These are phyloP conservation scores for Leishmania major DNA, from an alignment of 208 protist species.

Conservation along the genomic window DNA sequence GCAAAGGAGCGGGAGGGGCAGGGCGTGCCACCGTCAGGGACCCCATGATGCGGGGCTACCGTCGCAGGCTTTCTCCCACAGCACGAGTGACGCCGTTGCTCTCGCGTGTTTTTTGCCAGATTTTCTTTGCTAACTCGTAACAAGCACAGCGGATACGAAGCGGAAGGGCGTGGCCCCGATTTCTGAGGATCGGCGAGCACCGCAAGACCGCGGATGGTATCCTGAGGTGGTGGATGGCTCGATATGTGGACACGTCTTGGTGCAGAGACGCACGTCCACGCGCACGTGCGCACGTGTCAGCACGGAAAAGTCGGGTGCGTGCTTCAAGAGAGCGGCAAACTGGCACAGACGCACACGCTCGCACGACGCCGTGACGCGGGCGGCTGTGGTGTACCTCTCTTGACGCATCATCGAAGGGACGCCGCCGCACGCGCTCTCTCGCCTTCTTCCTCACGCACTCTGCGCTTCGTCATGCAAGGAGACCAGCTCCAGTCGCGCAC, in stretches of 20 bases:
- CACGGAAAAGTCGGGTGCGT: background rate
- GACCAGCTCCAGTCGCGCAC: background rate
- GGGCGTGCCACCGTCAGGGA: slow-evolving; percentile 2
- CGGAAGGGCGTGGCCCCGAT: background rate
- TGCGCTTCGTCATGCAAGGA: background rate
- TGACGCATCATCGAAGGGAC: background rate
- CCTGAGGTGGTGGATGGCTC: background rate
- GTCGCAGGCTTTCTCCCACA: background rate
- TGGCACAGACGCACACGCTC: background rate
- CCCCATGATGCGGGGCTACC: background rate
- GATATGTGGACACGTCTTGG: background rate
- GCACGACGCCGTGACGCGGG: background rate
- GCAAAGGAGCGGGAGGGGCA: slow-evolving; percentile 46
- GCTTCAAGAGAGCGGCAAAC: background rate
- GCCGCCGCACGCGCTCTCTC: background rate
- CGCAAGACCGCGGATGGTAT: background rate
- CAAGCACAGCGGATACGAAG: background rate
- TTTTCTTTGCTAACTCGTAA: slow-evolving; percentile 3
- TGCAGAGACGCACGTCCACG: background rate
- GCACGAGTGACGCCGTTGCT: background rate
- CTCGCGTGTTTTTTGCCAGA: background rate
- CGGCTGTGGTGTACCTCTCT: background rate
- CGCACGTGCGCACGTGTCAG: background rate
- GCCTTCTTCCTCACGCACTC: background rate
- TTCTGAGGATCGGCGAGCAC: background rate